Conservation (phyloP, 2,329 filamentous ascomycete species). For the Lachnellula hyalina region DNA sequence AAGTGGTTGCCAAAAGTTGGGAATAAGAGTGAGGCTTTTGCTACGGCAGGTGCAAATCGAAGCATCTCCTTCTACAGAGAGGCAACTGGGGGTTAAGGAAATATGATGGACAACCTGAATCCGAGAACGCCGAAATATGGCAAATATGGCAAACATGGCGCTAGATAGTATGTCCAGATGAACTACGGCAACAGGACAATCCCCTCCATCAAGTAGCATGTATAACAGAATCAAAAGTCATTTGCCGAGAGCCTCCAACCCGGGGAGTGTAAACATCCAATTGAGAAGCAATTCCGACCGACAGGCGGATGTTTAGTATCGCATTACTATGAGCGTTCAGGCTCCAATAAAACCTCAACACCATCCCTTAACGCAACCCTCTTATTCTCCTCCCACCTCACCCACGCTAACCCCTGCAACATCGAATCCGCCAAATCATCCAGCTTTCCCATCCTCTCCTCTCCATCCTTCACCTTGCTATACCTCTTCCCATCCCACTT, state of each 20-base stretch:
- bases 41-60: conserved; percentile 69
- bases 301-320: background rate
- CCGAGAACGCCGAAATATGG: too few species aligned
- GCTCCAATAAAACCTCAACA: conserved; percentile 27
- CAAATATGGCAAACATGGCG: too few species aligned
- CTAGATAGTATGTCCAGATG: too few species aligned
- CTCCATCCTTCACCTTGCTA: conserved; percentile 24
- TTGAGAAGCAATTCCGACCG: too few species aligned
- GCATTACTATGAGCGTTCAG: background rate
- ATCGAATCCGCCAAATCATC: conserved; percentile 80
- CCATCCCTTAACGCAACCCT: conserved; percentile 30
- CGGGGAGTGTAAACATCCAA: too few species aligned
- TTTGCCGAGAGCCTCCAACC: too few species aligned
- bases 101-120: background rate
- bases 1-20: conserved; percentile 71
- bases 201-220: too few species aligned
- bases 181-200: too few species aligned
- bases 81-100: conserved; percentile 55
- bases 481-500: conserved; percentile 28
- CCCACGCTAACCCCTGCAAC: conserved; percentile 71
- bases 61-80: conserved; percentile 80
- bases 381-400: conserved; percentile 66
- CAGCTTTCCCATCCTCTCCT: conserved; percentile 49
- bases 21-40: conserved; percentile 62
- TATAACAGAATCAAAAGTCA: too few species aligned